Conservation (phyloP, 331 rosid genomes). For the Acacia concinna region DNA sequence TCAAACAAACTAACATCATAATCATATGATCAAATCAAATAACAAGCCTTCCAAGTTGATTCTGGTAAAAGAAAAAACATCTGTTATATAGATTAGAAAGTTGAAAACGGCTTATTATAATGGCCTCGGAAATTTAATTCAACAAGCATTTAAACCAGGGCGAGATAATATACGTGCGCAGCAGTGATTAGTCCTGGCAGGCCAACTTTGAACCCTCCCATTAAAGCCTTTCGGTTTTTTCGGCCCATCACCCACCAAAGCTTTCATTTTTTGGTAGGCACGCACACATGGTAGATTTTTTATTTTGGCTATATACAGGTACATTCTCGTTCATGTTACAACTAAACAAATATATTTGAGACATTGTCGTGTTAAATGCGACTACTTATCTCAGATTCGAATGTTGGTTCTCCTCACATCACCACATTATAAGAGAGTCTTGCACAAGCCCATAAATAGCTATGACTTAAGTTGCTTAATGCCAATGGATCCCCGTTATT, state of each 20-base stretch:
- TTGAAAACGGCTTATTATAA: not conserved
- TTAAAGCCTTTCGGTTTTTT: not conserved
- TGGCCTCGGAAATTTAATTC: not conserved
- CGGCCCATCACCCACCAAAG: not conserved
- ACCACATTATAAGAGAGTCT: too few species aligned
- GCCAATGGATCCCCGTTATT: not conserved
- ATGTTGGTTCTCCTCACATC: too few species aligned
- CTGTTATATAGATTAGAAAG: not conserved
- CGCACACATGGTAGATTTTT: too few species aligned
- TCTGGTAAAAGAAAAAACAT: too few species aligned
- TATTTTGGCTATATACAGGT: too few species aligned
- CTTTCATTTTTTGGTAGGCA: not conserved
- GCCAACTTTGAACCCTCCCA: not conserved
- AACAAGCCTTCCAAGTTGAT: not conserved
- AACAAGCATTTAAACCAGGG: not conserved
- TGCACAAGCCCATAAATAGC: too few species aligned
- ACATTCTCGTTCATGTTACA: too few species aligned
- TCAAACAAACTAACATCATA: not conserved
- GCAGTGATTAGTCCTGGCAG: not conserved
- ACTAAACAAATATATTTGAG: too few species aligned
- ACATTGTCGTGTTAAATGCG: too few species aligned
- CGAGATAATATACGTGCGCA: too few species aligned
- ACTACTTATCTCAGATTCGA: too few species aligned
- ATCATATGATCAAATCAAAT: not conserved
- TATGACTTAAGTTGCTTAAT: constrained; percentile 17